Percentiles rank a stretch among this genome's conserved stretches.
phyloP scores from a whole-genome alignment of 176 grass and related monocot species.

The Aegilops umbellulata region DNA sequence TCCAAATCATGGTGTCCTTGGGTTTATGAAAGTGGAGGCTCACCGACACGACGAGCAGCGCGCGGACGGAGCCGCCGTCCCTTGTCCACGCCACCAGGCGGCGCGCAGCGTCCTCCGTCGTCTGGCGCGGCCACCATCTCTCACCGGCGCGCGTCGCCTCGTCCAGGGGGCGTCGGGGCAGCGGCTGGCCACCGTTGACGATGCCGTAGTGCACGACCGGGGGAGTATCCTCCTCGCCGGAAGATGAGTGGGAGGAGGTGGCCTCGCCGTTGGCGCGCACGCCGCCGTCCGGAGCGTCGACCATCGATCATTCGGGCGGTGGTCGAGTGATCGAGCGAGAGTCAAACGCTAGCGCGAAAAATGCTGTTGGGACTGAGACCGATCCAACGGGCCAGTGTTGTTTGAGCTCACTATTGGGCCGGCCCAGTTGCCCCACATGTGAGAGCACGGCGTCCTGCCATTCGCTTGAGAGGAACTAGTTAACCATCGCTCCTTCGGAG shows the following conservation, averaged over 20 bases:
- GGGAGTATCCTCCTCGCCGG: slow-evolving; percentile 8
- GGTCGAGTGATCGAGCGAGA: neutral
- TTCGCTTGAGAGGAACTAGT: too few species aligned
- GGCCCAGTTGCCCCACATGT: neutral
- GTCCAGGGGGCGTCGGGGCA: slow-evolving; percentile 20
- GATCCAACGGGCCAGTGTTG: neutral
- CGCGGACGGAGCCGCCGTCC: slow-evolving; percentile 42
- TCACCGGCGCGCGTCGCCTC: slow-evolving; percentile 21
- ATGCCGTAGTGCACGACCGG: neutral
- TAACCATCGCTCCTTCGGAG: too few species aligned
- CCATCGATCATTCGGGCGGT: slow-evolving; percentile 9
- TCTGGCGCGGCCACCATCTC: slow-evolving; percentile 38
- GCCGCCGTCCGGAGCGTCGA: slow-evolving; percentile 1
- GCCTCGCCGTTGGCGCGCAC: slow-evolving; percentile 14
- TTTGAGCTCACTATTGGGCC: neutral
- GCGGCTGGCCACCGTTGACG: neutral
- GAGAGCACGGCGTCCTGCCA: too few species aligned
- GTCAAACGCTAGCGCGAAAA: slow-evolving; percentile 14
- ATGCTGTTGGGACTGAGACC: neutral
- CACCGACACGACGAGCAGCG: slow-evolving; percentile 64
- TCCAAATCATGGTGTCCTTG: neutral
- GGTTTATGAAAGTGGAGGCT: neutral
- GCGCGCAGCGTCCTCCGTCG: slow-evolving; percentile 27
- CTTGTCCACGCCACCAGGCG: slow-evolving; percentile 61
- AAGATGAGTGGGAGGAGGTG: slow-evolving; percentile 9